phyloP scores from a whole-genome alignment of 202 grass and related monocot genomes.

The Zizania palustris region DNA sequence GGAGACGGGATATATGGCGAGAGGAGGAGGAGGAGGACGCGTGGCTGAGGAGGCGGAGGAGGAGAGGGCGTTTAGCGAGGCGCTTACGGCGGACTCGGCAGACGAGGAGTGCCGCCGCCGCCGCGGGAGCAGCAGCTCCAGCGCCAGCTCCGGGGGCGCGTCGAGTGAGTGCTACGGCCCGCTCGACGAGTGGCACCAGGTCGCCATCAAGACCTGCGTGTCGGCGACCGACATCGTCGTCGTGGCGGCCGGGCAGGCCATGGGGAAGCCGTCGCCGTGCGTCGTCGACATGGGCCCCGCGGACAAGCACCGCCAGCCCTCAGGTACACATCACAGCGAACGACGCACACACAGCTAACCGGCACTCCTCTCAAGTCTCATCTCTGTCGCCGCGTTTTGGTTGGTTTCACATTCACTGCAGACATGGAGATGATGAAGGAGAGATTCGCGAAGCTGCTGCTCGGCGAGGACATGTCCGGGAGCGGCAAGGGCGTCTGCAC shows the following conservation, averaged over 20 bases:
- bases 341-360: not conserved
- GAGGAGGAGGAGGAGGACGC: not conserved
- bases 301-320: slow-evolving; percentile 26
- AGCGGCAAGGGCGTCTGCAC: slow-evolving; percentile 96
- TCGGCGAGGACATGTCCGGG: slow-evolving; percentile 99
- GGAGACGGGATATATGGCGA: slow-evolving; percentile 13
- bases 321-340: slow-evolving; percentile 47
- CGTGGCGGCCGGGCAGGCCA: not conserved
- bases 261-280: slow-evolving; percentile 19
- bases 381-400: not conserved
- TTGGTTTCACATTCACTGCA: too few species aligned
- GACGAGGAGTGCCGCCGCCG: slow-evolving; percentile 51
- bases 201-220: slow-evolving; percentile 54
- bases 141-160: slow-evolving; percentile 47
- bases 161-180: slow-evolving; percentile 43
- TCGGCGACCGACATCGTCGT: slow-evolving; percentile 22
- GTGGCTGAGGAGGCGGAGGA: slow-evolving; percentile 10
- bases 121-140: slow-evolving; percentile 66
- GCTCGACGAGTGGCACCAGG: slow-evolving; percentile 45
- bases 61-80: slow-evolving; percentile 43
- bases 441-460: slow-evolving; percentile 85
- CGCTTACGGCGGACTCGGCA: slow-evolving; percentile 52
- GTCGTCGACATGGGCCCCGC: not conserved
- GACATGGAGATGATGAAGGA: slow-evolving; percentile 98
- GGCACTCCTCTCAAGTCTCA: not conserved